Evolutionary conservation across 352 stramenopile genomes (phyloP).

Genomic region (Phytophthora multivora): DNA sequence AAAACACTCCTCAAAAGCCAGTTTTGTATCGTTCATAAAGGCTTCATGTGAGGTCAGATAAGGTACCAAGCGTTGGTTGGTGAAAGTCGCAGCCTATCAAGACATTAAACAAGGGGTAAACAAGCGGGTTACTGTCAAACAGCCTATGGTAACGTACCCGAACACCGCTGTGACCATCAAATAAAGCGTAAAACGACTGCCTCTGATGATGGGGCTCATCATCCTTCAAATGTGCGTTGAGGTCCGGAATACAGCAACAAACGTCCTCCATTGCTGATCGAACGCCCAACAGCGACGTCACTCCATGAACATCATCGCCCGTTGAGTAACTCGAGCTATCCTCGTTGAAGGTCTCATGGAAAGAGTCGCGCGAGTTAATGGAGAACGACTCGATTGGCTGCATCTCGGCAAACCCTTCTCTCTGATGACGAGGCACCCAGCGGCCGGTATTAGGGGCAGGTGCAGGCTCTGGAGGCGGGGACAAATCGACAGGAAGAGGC

Average conservation of each 20-base stretch:
- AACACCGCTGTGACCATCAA: slow-evolving; percentile 85
- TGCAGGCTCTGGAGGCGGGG: slow-evolving; percentile 42
- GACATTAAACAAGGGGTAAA: neutral
- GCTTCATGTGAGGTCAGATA: slow-evolving; percentile 77
- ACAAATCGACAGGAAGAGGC: slow-evolving; percentile 36
- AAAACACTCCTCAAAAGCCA: slow-evolving; percentile 81
- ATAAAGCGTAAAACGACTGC: slow-evolving; percentile 82
- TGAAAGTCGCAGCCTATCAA: slow-evolving; percentile 72
- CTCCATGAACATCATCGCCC: slow-evolving; percentile 70
- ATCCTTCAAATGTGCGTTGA: slow-evolving; percentile 56
- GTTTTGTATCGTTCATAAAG: slow-evolving; percentile 61
- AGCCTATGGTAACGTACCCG: slow-evolving; percentile 43
- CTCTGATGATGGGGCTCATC: slow-evolving; percentile 44
- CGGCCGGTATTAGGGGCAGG: slow-evolving; percentile 44
- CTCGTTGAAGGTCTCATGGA: slow-evolving; percentile 62
- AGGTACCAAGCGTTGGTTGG: slow-evolving; percentile 65
- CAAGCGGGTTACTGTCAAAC: neutral
- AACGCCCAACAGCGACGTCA: slow-evolving; percentile 83
- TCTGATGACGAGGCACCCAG: slow-evolving; percentile 61
- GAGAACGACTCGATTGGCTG: slow-evolving; percentile 54
- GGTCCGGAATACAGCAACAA: slow-evolving; percentile 78
- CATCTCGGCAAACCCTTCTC: slow-evolving; percentile 56
- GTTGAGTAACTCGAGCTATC: slow-evolving; percentile 74
- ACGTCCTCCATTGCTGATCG: slow-evolving; percentile 82
- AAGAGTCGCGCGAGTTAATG: slow-evolving; percentile 53